Evolutionary conservation across 192 early-diverging fungal species (phyloP), one percentile per base, ranked within the genome.

Genomic region (Coemansia sp.): DNA sequence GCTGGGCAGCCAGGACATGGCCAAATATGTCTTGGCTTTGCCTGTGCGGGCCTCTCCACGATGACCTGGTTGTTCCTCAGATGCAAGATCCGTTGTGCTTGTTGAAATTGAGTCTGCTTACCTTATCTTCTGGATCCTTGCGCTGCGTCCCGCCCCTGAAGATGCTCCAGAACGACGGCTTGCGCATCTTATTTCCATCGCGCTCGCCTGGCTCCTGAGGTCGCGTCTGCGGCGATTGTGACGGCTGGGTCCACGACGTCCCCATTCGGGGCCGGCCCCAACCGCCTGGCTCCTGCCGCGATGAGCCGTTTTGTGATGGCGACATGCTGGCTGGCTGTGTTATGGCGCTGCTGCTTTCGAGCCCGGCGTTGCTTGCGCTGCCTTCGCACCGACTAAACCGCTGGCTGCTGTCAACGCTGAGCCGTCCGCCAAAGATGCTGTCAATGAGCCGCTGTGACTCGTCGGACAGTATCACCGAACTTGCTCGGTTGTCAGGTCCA

Each of bases 81-180:
- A 35, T 35, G 32, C 32, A 35, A 35, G 32, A 35, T 35, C 32
- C 32, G 32, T 35, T 35, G 21, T 21, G 21, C 21, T 21, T 21
- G 32, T 35, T 35, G 32, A 8, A 6, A 35, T 35, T 35, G 32
- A 35, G 32, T 61, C 2, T 64, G 68, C 72, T 68, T 80, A 75
- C 78, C 78, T 80, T 75, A 54, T 80, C 78, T 12, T 74, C 78
- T 38, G 59, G 51, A 14, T 80, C 78, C 39, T 74, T 80, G 65
- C 72, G 72, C 65, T 62, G 60, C 55, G 68, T 63, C 14, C 71
- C 66, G 52, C 72, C 72, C 9, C 78, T 53, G 57, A 80, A 80
- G 14, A 80, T 80, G 62, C 72, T 75, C 78, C 78, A 80, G 50
- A 80, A 80, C 62, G 78, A 80, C 50, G 78, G 78, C 62, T 80